Evolutionary conservation across 2,329 filamentous ascomycete species (phyloP).

Genomic region (Fusarium equiseti): DNA sequence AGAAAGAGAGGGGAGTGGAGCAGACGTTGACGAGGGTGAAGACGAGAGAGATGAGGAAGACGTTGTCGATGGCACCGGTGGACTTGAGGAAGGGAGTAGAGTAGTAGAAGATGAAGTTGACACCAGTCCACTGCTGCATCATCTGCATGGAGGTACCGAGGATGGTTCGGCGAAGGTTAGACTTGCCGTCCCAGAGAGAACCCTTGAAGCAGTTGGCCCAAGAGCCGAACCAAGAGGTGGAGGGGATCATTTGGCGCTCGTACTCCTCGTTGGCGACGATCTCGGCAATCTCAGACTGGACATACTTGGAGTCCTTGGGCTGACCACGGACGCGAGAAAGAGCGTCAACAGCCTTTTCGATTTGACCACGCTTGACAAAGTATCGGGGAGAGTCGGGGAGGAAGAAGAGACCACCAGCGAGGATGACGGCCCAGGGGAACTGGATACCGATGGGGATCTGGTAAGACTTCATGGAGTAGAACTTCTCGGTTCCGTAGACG

Average conservation of each 20-base stretch:
- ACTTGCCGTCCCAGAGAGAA: slow-evolving; percentile 49
- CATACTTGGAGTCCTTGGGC: slow-evolving; percentile 40
- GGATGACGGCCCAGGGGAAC: slow-evolving; percentile 42
- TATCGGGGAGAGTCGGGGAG: slow-evolving; percentile 42
- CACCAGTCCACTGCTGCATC: slow-evolving; percentile 87
- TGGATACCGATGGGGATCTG: slow-evolving; percentile 39
- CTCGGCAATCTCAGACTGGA: slow-evolving; percentile 40
- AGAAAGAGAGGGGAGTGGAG: slow-evolving; percentile 91
- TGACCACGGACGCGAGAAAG: slow-evolving; percentile 34
- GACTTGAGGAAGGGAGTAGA: slow-evolving; percentile 87
- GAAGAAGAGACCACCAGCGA: slow-evolving; percentile 38
- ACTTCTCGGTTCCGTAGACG: slow-evolving; percentile 37
- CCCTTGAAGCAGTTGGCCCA: slow-evolving; percentile 44
- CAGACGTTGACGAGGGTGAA: slow-evolving; percentile 89
- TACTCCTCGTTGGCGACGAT: slow-evolving; percentile 90
- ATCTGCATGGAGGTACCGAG: slow-evolving; percentile 80
- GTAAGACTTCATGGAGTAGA: slow-evolving; percentile 25
- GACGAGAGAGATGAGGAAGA: slow-evolving; percentile 86
- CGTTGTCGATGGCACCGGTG: slow-evolving; percentile 79
- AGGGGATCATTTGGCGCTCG: slow-evolving; percentile 62
- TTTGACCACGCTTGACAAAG: slow-evolving; percentile 37
- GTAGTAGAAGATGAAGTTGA: slow-evolving; percentile 95
- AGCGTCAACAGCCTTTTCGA: slow-evolving; percentile 34
- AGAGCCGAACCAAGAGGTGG: slow-evolving; percentile 27
- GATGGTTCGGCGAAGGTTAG: slow-evolving; percentile 61